phyloP scores from a whole-genome alignment of 1,284 basidiomycete species.

The Vanrija pseudolonga region DNA sequence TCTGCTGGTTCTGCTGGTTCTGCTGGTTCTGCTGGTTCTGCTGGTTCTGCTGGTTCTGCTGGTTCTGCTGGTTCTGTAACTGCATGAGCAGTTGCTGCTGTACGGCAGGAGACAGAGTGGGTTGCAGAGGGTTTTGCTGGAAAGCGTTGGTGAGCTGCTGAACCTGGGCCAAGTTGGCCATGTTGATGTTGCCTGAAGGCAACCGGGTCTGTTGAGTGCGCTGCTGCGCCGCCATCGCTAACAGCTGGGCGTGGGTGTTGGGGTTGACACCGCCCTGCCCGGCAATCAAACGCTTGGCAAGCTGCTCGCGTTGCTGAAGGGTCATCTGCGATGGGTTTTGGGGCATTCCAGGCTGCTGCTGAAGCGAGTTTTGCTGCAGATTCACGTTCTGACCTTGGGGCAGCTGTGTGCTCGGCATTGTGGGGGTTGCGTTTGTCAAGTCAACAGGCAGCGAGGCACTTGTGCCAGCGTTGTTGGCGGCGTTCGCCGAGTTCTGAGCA shows the following conservation, averaged over 20 bases:
- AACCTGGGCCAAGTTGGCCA: conserved; percentile 7
- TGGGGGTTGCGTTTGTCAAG: background rate
- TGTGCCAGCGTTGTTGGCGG: background rate
- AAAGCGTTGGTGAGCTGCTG: conserved; percentile 8
- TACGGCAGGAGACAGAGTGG: conserved; percentile 1
- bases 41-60: conserved; percentile 1
- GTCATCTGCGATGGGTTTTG: background rate
- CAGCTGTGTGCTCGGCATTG: conserved; percentile 5
- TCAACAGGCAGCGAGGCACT: background rate
- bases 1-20: background rate
- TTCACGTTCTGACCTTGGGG: background rate
- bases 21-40: conserved; percentile 4
- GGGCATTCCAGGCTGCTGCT: background rate
- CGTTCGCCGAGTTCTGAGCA: conserved; percentile 4
- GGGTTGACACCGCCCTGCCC: conserved; percentile 7
- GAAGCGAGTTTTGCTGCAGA: background rate
- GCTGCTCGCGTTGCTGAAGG: conserved; percentile 3
- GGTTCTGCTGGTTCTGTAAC: conserved; percentile 1
- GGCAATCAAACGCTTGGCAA: conserved; percentile 8
- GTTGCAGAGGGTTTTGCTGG: conserved; percentile 4
- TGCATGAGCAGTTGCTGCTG: conserved; percentile 14
- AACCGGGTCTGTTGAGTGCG: conserved; percentile 2
- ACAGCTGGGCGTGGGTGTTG: conserved; percentile 6
- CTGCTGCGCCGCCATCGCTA: conserved; percentile 4
- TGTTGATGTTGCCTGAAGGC: background rate